Evolutionary conservation across 2,329 filamentous ascomycete genomes (phyloP).

Genomic region (Hymenoscyphus scutula): DNA sequence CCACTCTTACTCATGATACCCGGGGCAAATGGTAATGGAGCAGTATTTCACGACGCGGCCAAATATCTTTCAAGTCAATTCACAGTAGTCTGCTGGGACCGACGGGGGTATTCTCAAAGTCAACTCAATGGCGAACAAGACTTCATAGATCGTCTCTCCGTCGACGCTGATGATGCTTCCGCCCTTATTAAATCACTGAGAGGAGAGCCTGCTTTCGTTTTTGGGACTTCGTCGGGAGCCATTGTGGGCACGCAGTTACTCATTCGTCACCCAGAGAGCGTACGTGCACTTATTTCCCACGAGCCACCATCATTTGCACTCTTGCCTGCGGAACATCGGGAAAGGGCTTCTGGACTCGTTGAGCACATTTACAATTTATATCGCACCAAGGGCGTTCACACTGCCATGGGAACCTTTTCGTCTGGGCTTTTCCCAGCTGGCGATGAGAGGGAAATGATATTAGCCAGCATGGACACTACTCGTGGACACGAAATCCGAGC

Average conservation of each 20-base stretch:
- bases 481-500: constrained; percentile 18
- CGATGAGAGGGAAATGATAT: constrained; percentile 11
- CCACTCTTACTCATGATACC: constrained; percentile 36
- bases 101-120: constrained; percentile 31
- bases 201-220: constrained; percentile 15
- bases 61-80: constrained; percentile 28
- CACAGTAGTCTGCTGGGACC: constrained; percentile 35
- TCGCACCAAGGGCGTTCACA: constrained; percentile 7
- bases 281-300: constrained; percentile 12
- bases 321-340: constrained; percentile 4
- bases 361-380: constrained; percentile 14
- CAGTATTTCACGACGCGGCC: constrained; percentile 30
- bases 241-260: constrained; percentile 18
- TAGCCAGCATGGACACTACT: constrained; percentile 14
- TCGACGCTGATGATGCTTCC: constrained; percentile 36
- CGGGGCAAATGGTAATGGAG: constrained; percentile 33
- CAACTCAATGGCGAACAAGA: constrained; percentile 26
- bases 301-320: constrained; percentile 13
- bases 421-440: constrained; percentile 2
- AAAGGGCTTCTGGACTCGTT: constrained; percentile 8
- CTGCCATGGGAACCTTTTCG: neutral
- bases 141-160: constrained; percentile 31
- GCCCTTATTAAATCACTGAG: constrained; percentile 21
- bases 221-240: constrained; percentile 25
- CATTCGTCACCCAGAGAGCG: constrained; percentile 14